Evolutionary conservation across 495 filamentous ascomycete species (phyloP).

Genomic region (Penicillium cosmopolitanum): DNA sequence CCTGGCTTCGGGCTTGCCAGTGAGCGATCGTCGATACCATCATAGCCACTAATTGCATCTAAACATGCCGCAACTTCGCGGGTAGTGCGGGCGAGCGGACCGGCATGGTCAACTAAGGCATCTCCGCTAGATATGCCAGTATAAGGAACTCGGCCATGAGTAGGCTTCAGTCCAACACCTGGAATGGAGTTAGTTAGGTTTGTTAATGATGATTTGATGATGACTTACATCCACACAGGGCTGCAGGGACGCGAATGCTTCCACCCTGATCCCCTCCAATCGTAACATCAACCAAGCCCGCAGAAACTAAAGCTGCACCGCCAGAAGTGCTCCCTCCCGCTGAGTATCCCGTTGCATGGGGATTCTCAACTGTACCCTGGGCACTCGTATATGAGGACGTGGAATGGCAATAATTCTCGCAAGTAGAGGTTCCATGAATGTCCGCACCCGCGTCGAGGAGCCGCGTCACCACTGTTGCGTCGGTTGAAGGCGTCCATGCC

Average conservation of each 20-base stretch:
- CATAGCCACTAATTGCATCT: slow-evolving; percentile 56
- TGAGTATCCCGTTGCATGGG: slow-evolving; percentile 50
- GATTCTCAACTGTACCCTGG: slow-evolving; percentile 56
- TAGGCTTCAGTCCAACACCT: slow-evolving; percentile 53
- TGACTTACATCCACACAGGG: slow-evolving; percentile 46
- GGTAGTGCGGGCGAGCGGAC: slow-evolving; percentile 52
- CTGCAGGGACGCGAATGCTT: slow-evolving; percentile 58
- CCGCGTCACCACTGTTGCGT: slow-evolving; percentile 52
- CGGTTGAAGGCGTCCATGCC: slow-evolving; percentile 44
- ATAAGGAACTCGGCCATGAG: slow-evolving; percentile 56
- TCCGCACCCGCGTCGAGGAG: slow-evolving; percentile 48
- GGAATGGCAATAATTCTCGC: slow-evolving; percentile 52
- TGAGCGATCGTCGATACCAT: slow-evolving; percentile 60
- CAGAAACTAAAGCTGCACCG: slow-evolving; percentile 56
- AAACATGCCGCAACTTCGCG: slow-evolving; percentile 55
- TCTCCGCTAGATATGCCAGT: slow-evolving; percentile 51
- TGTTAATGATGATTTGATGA: background rate
- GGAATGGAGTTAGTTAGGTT: slow-evolving; percentile 13
- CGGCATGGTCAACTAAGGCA: slow-evolving; percentile 50
- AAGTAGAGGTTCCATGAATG: slow-evolving; percentile 48
- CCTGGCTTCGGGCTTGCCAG: slow-evolving; percentile 47
- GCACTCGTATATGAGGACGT: slow-evolving; percentile 49
- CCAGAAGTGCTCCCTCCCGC: slow-evolving; percentile 62
- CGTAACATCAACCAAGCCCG: slow-evolving; percentile 54
- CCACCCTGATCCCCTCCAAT: slow-evolving; percentile 67